Percentiles rank a stretch among this genome's conserved stretches.
phyloP scores from a whole-genome alignment of 257 asterid species.

The Osmanthus fragrans region DNA sequence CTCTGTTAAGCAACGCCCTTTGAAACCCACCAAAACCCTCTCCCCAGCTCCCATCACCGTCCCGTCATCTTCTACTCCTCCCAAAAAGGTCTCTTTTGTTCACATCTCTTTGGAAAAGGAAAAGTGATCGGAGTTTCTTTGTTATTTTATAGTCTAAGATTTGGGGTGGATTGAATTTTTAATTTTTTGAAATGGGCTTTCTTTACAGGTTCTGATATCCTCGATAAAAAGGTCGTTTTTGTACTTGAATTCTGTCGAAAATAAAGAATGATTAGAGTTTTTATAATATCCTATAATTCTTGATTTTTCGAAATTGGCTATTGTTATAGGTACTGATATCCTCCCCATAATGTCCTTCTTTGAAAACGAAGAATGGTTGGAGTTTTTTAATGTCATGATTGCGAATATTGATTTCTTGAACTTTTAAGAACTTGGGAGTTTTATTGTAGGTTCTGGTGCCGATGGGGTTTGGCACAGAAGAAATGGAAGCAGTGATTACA shows the following conservation, averaged over 20 bases:
- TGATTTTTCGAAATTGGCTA: background rate
- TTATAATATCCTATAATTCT: background rate
- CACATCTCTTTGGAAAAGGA: background rate
- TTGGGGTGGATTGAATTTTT: background rate
- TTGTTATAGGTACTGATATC: background rate
- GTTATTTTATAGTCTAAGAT: background rate
- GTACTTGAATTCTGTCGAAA: background rate
- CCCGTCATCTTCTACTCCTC: slow-evolving; percentile 34
- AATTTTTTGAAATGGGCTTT: background rate
- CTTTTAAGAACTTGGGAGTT: background rate
- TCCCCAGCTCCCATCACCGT: slow-evolving; percentile 33
- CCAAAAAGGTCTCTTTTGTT: slow-evolving; percentile 54
- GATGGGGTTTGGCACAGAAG: slow-evolving; percentile 87
- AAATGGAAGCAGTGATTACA: slow-evolving; percentile 91
- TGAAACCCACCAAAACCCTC: slow-evolving; percentile 47
- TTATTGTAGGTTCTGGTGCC: slow-evolving; percentile 76
- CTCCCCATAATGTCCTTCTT: background rate
- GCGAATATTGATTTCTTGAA: background rate
- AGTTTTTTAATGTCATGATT: background rate
- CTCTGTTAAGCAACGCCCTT: slow-evolving; percentile 35
- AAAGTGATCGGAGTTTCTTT: background rate
- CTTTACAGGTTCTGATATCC: background rate
- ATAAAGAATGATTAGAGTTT: background rate
- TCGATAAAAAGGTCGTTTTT: background rate
- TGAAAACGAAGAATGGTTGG: background rate